Evolutionary conservation across 805 yeast species (phyloP).

Genomic region (Kluyveromyces siamensis): DNA sequence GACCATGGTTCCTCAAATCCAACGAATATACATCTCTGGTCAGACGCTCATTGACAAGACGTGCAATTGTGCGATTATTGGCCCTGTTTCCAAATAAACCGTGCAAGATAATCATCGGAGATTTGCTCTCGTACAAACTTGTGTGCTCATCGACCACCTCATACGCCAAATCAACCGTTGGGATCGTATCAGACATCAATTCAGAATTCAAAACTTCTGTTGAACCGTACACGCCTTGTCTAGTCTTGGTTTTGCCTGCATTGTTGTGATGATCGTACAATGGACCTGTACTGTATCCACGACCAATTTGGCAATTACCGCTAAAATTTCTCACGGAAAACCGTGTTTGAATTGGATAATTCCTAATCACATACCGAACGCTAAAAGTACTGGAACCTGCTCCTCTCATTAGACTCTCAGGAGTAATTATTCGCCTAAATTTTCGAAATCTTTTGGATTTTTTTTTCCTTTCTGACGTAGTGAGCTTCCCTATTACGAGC

Average conservation of each 20-base stretch:
- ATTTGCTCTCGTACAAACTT: slow-evolving; percentile 21
- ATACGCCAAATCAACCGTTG: slow-evolving; percentile 45
- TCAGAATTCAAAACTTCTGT: slow-evolving; percentile 20
- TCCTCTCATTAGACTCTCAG: not conserved
- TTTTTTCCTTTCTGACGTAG: not conserved
- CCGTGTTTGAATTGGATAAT: not conserved
- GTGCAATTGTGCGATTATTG: slow-evolving; percentile 78
- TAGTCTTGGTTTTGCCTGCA: slow-evolving; percentile 15
- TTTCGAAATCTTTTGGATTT: not conserved
- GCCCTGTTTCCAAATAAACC: slow-evolving; percentile 80
- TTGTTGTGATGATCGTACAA: slow-evolving; percentile 20
- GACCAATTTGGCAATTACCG: not conserved
- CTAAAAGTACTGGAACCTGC: not conserved
- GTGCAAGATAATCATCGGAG: slow-evolving; percentile 74
- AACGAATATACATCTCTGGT: slow-evolving; percentile 54
- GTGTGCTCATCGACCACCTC: slow-evolving; percentile 36
- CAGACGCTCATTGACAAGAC: slow-evolving; percentile 38
- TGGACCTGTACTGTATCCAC: slow-evolving; percentile 12
- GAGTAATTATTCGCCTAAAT: not conserved
- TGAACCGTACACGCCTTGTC: slow-evolving; percentile 20
- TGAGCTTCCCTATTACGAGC: not conserved
- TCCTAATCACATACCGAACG: not conserved
- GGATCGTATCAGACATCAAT: slow-evolving; percentile 30
- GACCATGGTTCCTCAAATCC: slow-evolving; percentile 88
- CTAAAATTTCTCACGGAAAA: not conserved